Percentiles rank a stretch among this genome's conserved stretches.
phyloP scores from a whole-genome alignment of 805 yeast species.

The Candida sithepensis region DNA sequence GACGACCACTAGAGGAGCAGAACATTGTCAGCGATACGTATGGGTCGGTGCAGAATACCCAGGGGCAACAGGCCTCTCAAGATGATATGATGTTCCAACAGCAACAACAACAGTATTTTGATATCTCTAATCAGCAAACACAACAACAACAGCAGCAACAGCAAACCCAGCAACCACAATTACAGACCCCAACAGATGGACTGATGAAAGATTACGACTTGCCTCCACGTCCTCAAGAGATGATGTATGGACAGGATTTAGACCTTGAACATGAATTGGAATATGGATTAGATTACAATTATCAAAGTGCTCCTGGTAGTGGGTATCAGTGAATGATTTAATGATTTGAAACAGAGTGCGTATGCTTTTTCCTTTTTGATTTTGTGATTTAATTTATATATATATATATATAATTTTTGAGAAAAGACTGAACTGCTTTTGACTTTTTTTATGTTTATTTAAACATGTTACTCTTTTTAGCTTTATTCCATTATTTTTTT shows the following conservation, averaged over 20 bases:
- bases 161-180: slow-evolving; percentile 28
- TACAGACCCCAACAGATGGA: slow-evolving; percentile 43
- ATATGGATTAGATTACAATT: slow-evolving; percentile 54
- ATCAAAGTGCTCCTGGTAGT: slow-evolving; percentile 5
- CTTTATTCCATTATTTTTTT: no score
- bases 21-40: slow-evolving; percentile 31
- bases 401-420: neutral
- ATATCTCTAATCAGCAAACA: slow-evolving; percentile 18
- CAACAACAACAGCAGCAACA: slow-evolving; percentile 14
- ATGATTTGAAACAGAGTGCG: neutral
- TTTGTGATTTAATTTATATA: neutral
- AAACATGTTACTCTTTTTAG: no score
- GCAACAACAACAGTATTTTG: slow-evolving; percentile 17
- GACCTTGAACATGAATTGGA: slow-evolving; percentile 65
- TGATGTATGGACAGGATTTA: slow-evolving; percentile 27
- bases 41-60: slow-evolving; percentile 14
- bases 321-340: neutral
- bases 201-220: slow-evolving; percentile 40
- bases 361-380: neutral
- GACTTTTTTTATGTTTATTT: no score
- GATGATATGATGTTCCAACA: slow-evolving; percentile 25
- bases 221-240: slow-evolving; percentile 65
- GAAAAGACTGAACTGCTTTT: no score
- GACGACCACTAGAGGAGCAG: slow-evolving; percentile 64
- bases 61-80: slow-evolving; percentile 12